Percentiles rank a stretch among this genome's conserved stretches.
Evolutionary conservation across 306 rosid species (phyloP).

Genomic region (Herpetospermum pedunculosum): DNA sequence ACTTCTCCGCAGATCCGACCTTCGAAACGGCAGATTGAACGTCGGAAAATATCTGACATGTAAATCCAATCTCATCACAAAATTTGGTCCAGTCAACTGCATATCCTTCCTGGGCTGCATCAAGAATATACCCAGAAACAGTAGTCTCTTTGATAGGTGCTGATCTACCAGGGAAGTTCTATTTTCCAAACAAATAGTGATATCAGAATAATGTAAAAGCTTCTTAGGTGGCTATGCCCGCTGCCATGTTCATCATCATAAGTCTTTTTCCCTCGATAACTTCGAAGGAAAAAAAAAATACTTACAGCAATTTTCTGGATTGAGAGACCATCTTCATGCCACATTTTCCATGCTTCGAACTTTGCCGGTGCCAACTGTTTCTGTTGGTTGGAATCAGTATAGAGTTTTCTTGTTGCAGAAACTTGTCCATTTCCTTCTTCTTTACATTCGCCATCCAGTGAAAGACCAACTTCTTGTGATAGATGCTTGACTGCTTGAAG

Average conservation of each 20-base stretch:
- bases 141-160: slow-evolving; percentile 79
- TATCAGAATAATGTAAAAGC: background rate
- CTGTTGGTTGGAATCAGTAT: slow-evolving; percentile 23
- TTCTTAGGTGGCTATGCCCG: background rate
- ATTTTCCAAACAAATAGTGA: slow-evolving; percentile 8
- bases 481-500: slow-evolving; percentile 39
- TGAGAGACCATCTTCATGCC: slow-evolving; percentile 67
- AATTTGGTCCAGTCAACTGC: slow-evolving; percentile 66
- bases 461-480: slow-evolving; percentile 37
- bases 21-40: slow-evolving; percentile 54
- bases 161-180: slow-evolving; percentile 62
- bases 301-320: slow-evolving; percentile 65
- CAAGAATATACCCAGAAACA: slow-evolving; percentile 54
- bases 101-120: slow-evolving; percentile 66
- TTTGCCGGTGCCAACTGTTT: slow-evolving; percentile 47
- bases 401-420: slow-evolving; percentile 27
- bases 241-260: background rate
- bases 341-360: slow-evolving; percentile 77
- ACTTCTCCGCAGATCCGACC: slow-evolving; percentile 65
- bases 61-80: slow-evolving; percentile 42
- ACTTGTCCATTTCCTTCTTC: slow-evolving; percentile 22
- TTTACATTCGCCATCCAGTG: slow-evolving; percentile 49
- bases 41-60: slow-evolving; percentile 23
- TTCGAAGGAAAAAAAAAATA: background rate
- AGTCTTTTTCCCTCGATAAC: background rate